These are phyloP conservation scores for Ustilago tritici DNA, from an alignment of 1,284 basidiomycete genomes.

Conservation along the genomic window DNA sequence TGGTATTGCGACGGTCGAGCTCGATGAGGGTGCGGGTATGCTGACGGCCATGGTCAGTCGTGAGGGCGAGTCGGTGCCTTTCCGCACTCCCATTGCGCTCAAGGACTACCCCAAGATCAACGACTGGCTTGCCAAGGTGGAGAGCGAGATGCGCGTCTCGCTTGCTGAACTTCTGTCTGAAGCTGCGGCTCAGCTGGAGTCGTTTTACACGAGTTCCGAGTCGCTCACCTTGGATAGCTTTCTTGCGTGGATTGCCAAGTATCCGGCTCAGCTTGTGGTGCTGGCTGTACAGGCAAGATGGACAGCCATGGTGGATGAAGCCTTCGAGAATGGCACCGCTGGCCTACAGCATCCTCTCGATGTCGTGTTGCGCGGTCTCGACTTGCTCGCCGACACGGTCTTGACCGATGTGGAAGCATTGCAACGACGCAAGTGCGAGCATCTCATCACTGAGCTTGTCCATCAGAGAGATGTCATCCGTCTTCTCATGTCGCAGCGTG, in stretches of 20 bases:
- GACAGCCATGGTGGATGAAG: slow-evolving; percentile 85
- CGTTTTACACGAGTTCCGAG: slow-evolving; percentile 79
- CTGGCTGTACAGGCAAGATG: slow-evolving; percentile 93
- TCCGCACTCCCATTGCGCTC: slow-evolving; percentile 84
- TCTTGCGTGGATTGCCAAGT: slow-evolving; percentile 89
- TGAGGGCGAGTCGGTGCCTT: slow-evolving; percentile 91
- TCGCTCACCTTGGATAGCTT: slow-evolving; percentile 76
- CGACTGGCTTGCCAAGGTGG: slow-evolving; percentile 94
- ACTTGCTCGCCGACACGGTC: slow-evolving; percentile 94
- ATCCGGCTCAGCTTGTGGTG: slow-evolving; percentile 94
- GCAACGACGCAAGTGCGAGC: slow-evolving; percentile 95
- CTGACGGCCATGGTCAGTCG: slow-evolving; percentile 70
- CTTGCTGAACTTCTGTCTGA: slow-evolving; percentile 84
- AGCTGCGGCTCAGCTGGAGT: slow-evolving; percentile 81
- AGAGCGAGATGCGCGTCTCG: slow-evolving; percentile 93
- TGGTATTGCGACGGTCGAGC: slow-evolving; percentile 86
- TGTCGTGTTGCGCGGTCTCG: slow-evolving; percentile 84
- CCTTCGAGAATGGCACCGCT: slow-evolving; percentile 75
- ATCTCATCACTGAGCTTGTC: slow-evolving; percentile 97
- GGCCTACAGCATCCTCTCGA: slow-evolving; percentile 79
- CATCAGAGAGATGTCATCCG: slow-evolving; percentile 96
- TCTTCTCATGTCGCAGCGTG: slow-evolving; percentile 78
- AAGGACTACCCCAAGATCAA: slow-evolving; percentile 98
- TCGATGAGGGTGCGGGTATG: slow-evolving; percentile 76
- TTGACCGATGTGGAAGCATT: slow-evolving; percentile 87